Evolutionary conservation across 352 stramenopile genomes (phyloP), one percentile per base, ranked within the genome.

Genomic region (Globisporangium heterothallicum): DNA sequence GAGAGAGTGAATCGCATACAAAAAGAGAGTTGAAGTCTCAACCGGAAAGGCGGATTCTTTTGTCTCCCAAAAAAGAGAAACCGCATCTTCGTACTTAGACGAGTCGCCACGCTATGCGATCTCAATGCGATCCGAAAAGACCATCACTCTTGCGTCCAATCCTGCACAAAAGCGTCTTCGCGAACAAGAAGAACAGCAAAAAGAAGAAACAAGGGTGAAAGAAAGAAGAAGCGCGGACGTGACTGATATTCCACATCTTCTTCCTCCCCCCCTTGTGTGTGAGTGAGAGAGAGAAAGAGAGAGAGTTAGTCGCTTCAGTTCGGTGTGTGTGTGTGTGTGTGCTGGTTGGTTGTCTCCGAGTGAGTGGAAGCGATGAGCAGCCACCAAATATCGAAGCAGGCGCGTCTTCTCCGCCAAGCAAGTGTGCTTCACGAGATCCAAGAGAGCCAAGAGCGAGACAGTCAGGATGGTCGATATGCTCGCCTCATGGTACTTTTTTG

Each of bases 361-460:
- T 7, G 22, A 21, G 18, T 26, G 40, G 36, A 13, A 32, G 36
- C 27, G 34, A 63, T 69, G 49, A 70, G 59, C 54, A 70, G 56
- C 44, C 53, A 60, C 46, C 61, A 61, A 12, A 44, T 38, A 10
- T 34, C 45, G 22, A 62, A 63, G 46, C 53, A 59, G 53, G 54
- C 61, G 26, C 43, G 46, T 21, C 64, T 78, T 13, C 49, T 74
- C 64, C 74, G 82, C 18, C 82, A 92, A 50, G 64, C 69, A n/a
- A 90, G 78, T 62, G 77, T 89, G 49, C 67, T 92, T 22, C 70
- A 90, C 50, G 82, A 92, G 52, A 56, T 90, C 19, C 78, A 90
- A 50, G 80, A 92, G 61, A 79, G 56, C 36, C 77, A 88, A 48
- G 79, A 88, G 51, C 84, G 82, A 54, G 77, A 87, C 49, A 86